Percentiles rank a stretch among this genome's conserved stretches.
Conservation (phyloP, 2,329 filamentous ascomycete species). For the Tolypocladium inflatum region DNA sequence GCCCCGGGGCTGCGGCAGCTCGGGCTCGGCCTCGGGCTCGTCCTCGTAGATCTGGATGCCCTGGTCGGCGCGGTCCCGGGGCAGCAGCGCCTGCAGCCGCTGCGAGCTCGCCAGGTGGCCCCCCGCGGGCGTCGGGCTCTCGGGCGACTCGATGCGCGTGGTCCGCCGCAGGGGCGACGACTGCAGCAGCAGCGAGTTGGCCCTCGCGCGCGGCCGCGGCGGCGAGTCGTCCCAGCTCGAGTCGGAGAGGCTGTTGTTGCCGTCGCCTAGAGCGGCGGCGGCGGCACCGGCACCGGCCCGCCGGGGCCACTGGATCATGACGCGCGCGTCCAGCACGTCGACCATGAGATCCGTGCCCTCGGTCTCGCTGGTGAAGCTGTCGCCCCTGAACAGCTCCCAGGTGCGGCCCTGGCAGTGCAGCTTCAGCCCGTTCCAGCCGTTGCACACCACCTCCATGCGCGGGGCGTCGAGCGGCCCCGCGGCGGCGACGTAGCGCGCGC, state of each 20-base stretch:
- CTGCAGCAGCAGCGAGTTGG: slow-evolving; percentile 40
- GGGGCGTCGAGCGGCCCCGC: slow-evolving; percentile 58
- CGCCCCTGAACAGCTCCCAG: slow-evolving; percentile 78
- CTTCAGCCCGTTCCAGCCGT: slow-evolving; percentile 93
- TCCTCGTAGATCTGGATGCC: slow-evolving; percentile 68
- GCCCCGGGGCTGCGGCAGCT: slow-evolving; percentile 25
- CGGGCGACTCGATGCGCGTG: slow-evolving; percentile 59
- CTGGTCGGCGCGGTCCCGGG: slow-evolving; percentile 22
- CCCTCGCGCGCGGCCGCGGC: slow-evolving; percentile 23
- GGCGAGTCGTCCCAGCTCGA: slow-evolving; percentile 63
- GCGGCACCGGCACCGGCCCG: slow-evolving; percentile 24
- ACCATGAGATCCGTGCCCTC: slow-evolving; percentile 86
- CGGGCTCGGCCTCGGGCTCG: slow-evolving; percentile 45
- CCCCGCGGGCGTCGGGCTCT: slow-evolving; percentile 50
- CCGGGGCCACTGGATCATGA: slow-evolving; percentile 80
- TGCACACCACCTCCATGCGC: slow-evolving; percentile 80
- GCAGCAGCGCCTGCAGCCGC: slow-evolving; percentile 35
- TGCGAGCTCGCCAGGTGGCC: slow-evolving; percentile 29
- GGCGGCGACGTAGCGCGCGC: slow-evolving; percentile 71
- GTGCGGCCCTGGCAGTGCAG: slow-evolving; percentile 83
- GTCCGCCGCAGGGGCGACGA: slow-evolving; percentile 50
- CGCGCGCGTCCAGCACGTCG: slow-evolving; percentile 86
- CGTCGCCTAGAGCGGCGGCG: not conserved
- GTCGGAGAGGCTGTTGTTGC: slow-evolving; percentile 44
- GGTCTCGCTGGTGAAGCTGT: slow-evolving; percentile 83